Evolutionary conservation across 768 basidiomycete genomes (phyloP).

Genomic region (Leccinum sublutescens): DNA sequence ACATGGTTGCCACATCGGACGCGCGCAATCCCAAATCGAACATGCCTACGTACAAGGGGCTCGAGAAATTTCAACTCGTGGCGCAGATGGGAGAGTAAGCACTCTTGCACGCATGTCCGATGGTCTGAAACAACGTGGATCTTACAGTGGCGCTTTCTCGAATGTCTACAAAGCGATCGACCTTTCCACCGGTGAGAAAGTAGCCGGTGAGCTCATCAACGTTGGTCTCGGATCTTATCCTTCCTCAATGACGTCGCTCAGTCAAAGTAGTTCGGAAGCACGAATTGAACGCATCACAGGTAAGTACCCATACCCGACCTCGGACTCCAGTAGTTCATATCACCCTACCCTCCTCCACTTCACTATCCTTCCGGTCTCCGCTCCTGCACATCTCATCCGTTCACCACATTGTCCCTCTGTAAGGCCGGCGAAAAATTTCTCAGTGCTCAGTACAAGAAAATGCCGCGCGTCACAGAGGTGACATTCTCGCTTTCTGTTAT

Average conservation of each 20-base stretch:
- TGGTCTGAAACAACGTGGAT: conserved; percentile 14
- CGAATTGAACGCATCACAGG: conserved; percentile 89
- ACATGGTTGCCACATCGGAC: conserved; percentile 61
- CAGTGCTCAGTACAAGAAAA: conserved; percentile 93
- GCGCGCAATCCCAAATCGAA: conserved; percentile 69
- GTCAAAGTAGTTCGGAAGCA: conserved; percentile 96
- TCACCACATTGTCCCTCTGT: conserved; percentile 30
- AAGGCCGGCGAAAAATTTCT: conserved; percentile 93
- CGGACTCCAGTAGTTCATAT: conserved; percentile 29
- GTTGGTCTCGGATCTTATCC: not conserved
- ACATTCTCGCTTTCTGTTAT: conserved; percentile 23
- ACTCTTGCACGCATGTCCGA: not conserved
- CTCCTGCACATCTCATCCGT: conserved; percentile 11
- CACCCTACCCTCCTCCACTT: conserved; percentile 12
- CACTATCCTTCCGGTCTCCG: conserved; percentile 23
- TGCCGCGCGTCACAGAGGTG: conserved; percentile 98
- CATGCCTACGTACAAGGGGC: conserved; percentile 84
- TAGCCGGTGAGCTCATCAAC: conserved; percentile 60
- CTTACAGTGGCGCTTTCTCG: conserved; percentile 88
- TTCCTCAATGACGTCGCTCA: conserved; percentile 29
- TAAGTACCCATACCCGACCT: conserved; percentile 43
- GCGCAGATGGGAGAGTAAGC: conserved; percentile 95
- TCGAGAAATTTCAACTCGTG: conserved; percentile 73
- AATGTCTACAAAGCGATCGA: conserved; percentile 95
- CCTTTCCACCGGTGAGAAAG: conserved; percentile 66